phyloP scores from a whole-genome alignment of 768 basidiomycete genomes.

The Lentinus brumalis region DNA sequence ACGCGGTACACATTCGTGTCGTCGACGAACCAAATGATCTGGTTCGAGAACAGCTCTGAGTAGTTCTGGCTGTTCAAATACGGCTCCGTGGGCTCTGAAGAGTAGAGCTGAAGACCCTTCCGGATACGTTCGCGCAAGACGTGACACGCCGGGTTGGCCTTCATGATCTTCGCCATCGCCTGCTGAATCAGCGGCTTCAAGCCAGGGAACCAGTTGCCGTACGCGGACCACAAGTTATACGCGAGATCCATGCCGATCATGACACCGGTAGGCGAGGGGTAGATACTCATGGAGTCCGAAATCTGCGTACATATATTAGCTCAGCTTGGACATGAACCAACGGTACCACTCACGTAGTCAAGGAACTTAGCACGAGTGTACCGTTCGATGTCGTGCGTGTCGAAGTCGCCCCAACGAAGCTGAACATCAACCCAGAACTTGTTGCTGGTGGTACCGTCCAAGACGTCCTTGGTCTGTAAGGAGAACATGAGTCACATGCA shows the following conservation, averaged over 20 bases:
- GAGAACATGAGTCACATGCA: not conserved
- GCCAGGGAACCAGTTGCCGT: slow-evolving; percentile 99
- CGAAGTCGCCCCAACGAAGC: slow-evolving; percentile 97
- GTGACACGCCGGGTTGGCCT: slow-evolving; percentile 97
- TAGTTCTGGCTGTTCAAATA: slow-evolving; percentile 99
- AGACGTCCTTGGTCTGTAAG: slow-evolving; percentile 81
- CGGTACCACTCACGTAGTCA: slow-evolving; percentile 72
- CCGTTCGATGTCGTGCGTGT: slow-evolving; percentile 97
- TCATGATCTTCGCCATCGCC: slow-evolving; percentile 99
- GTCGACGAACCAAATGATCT: slow-evolving; percentile 99
- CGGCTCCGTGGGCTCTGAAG: slow-evolving; percentile 98
- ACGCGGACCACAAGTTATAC: slow-evolving; percentile 98
- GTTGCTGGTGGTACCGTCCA: slow-evolving; percentile 97
- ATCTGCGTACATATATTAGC: slow-evolving; percentile 47
- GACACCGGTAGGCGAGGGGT: slow-evolving; percentile 97
- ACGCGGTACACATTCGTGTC: slow-evolving; percentile 99
- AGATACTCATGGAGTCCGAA: slow-evolving; percentile 97
- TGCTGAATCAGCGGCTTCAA: slow-evolving; percentile 98
- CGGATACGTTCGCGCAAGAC: slow-evolving; percentile 98
- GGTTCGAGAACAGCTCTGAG: slow-evolving; percentile 95
- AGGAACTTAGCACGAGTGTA: slow-evolving; percentile 99
- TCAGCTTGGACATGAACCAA: not conserved
- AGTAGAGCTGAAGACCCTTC: slow-evolving; percentile 97
- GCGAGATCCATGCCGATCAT: slow-evolving; percentile 99
- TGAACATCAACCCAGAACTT: slow-evolving; percentile 99